phyloP scores from a whole-genome alignment of 768 basidiomycete genomes.

The Psilocybe tampanensis region DNA sequence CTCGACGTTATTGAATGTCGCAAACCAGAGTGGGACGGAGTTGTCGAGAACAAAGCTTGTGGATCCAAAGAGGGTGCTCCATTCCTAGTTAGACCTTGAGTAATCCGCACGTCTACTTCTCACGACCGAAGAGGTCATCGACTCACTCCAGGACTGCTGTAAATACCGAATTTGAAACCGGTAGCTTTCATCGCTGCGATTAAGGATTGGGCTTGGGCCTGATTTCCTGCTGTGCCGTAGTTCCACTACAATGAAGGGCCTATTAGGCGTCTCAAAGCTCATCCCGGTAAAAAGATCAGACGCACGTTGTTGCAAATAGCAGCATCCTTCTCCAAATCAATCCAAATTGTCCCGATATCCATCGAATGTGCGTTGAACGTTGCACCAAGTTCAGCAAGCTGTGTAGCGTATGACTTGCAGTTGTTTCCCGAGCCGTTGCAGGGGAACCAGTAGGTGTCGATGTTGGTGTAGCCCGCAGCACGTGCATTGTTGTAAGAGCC shows the following conservation, averaged over 20 bases:
- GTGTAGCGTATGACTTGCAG: slow-evolving; percentile 20
- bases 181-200: slow-evolving; percentile 19
- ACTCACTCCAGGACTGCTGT: slow-evolving; percentile 20
- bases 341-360: slow-evolving; percentile 22
- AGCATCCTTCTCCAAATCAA: slow-evolving; percentile 22
- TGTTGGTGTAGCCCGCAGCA: slow-evolving; percentile 20
- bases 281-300: neutral
- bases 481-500: slow-evolving; percentile 20
- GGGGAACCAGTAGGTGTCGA: slow-evolving; percentile 24
- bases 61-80: slow-evolving; percentile 23
- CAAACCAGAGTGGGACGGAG: slow-evolving; percentile 22
- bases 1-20: slow-evolving; percentile 22
- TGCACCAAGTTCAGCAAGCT: slow-evolving; percentile 13
- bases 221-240: slow-evolving; percentile 18
- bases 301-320: slow-evolving; percentile 19
- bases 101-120: too few species aligned
- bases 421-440: slow-evolving; percentile 21
- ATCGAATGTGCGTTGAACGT: slow-evolving; percentile 19
- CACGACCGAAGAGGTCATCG: too few species aligned
- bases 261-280: neutral
- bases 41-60: slow-evolving; percentile 19
- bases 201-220: slow-evolving; percentile 14
- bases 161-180: slow-evolving; percentile 22
- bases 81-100: slow-evolving; percentile 7
- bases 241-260: slow-evolving; percentile 20